Base-by-base conservation (phyloP, 2,329 filamentous ascomycete genomes). In the Talaromyces atroroseus region DNA sequence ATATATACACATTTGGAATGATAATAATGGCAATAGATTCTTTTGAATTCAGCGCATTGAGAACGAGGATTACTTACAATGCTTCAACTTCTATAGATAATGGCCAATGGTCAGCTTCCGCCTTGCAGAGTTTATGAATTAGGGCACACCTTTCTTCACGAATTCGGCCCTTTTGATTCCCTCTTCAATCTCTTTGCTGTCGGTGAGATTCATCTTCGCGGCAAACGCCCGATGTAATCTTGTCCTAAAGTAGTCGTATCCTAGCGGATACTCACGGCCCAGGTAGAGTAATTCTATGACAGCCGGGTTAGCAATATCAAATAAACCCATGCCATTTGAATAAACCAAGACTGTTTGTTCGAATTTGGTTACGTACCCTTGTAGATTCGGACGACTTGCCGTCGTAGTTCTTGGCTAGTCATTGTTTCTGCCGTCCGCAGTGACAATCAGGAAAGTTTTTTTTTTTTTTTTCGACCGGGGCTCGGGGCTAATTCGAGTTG, bases 161-260 rank as follows among this genome's bases (percentile, higher is more conserved):
- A 88, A 96, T 62, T 95, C 84, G 0, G 91, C 92, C 59, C 87
- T 80, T 42, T 82, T 80, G 56, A 99, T 90, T 0, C 85, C 89
- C 59, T 85, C 80, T 44, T 79, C 80, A 50, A 99, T 96, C 65
- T 89, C 80, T 7, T 81, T 82, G 60, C 92, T 87, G 63, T 94
- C 85, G 2, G 77, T 80, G 57, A 96, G 68, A 42, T 80, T 73
- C 1, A 86, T 82, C 64, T 95, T 90, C 48, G 84, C 83, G 62
- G 86, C 83, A 74, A 97, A 99, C 0, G 92, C 92, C 59, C 85
- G 84, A 75, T 96, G 91, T 10, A 96, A 77, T 1, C 91, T 84
- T 7, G 84, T 82, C 11, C 88, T 84, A 70, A 95, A 96, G 75
- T 92, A 96, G 29, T 79, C 75, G 75, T 84, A 95, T 48, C 94